A percentile compares a stretch with the other conserved stretches of the same genome.
phyloP scores from a whole-genome alignment of 2,329 filamentous ascomycete species.

The Penicillium sp. region DNA sequence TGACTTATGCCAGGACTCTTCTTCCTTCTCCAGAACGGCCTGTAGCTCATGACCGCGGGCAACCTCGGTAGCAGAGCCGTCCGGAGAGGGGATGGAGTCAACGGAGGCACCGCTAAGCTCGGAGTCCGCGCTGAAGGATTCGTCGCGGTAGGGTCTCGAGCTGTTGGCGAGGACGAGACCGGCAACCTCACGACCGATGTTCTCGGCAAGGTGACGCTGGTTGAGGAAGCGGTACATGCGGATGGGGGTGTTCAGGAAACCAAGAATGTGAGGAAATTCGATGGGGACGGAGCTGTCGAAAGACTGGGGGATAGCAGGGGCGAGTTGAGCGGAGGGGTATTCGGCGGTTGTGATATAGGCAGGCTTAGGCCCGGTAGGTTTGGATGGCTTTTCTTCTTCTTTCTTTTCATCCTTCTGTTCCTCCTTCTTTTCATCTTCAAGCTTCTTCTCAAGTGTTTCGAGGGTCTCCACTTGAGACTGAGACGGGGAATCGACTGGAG shows the following conservation, averaged over 20 bases:
- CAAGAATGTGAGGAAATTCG: conserved; percentile 83
- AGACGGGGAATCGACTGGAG: conserved; percentile 11
- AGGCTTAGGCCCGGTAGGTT: conserved; percentile 59
- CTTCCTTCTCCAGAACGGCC: conserved; percentile 66
- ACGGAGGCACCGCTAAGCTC: conserved; percentile 14
- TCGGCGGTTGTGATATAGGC: conserved; percentile 73
- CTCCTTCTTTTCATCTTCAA: conserved; percentile 45
- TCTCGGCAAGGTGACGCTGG: conserved; percentile 76
- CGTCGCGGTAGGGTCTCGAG: conserved; percentile 41
- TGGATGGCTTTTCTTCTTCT: conserved; percentile 47
- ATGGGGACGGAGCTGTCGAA: conserved; percentile 73
- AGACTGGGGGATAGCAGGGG: conserved; percentile 64
- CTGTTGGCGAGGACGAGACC: conserved; percentile 68
- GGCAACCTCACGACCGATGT: conserved; percentile 82
- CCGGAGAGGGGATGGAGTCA: conserved; percentile 41
- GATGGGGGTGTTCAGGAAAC: conserved; percentile 85
- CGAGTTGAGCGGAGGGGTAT: conserved; percentile 67
- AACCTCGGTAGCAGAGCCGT: conserved; percentile 32
- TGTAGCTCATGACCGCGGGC: conserved; percentile 60
- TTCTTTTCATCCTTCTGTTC: conserved; percentile 34
- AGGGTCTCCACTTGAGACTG: conserved; percentile 27
- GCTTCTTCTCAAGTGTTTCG: conserved; percentile 2
- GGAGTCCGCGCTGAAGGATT: conserved; percentile 21
- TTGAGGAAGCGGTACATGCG: conserved; percentile 87
- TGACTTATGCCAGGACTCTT: conserved; percentile 82